phyloP scores from a whole-genome alignment of 2,329 filamentous ascomycete species.

The Reticulascus tulasneorum region DNA sequence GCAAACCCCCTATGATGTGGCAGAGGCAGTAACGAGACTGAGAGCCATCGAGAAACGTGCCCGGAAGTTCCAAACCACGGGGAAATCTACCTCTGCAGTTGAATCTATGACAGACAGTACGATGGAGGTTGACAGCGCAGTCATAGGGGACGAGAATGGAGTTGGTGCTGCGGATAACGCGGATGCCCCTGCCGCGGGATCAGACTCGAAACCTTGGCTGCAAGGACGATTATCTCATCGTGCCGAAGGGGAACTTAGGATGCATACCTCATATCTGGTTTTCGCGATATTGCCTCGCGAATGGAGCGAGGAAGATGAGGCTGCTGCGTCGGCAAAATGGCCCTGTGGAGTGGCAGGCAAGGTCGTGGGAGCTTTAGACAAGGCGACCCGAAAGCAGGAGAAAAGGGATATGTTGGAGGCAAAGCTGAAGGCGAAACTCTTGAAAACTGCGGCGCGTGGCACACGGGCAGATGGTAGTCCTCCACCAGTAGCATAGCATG shows the following conservation, averaged over 20 bases:
- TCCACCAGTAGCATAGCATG: too few relatives aligned
- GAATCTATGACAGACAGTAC: conserved; percentile 31
- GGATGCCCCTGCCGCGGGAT: conserved; percentile 15
- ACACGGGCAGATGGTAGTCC: too few relatives aligned
- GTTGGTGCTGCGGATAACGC: conserved; percentile 17
- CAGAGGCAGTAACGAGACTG: conserved; percentile 72
- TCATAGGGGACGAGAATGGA: conserved; percentile 25
- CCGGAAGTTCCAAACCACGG: conserved; percentile 55
- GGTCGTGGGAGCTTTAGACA: conserved; percentile 50
- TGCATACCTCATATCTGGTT: conserved; percentile 93
- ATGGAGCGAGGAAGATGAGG: conserved; percentile 82
- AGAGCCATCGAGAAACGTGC: conserved; percentile 68
- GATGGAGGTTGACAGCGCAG: conserved; percentile 34
- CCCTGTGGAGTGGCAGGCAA: conserved; percentile 52
- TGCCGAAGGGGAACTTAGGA: conserved; percentile 85
- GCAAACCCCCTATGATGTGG: conserved; percentile 67
- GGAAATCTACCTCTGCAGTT: conserved; percentile 21
- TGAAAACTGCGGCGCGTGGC: too few relatives aligned
- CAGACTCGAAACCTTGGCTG: conserved; percentile 68
- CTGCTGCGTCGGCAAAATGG: conserved; percentile 59
- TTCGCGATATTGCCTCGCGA: conserved; percentile 86
- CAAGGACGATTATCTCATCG: conserved; percentile 76
- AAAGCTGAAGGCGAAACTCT: too few relatives aligned
- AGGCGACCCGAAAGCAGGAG: conserved; percentile 51
- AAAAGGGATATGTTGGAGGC: conserved; percentile 48